Conservation (phyloP, 2,329 filamentous ascomycete species). For the Xylariaceae sp. region DNA sequence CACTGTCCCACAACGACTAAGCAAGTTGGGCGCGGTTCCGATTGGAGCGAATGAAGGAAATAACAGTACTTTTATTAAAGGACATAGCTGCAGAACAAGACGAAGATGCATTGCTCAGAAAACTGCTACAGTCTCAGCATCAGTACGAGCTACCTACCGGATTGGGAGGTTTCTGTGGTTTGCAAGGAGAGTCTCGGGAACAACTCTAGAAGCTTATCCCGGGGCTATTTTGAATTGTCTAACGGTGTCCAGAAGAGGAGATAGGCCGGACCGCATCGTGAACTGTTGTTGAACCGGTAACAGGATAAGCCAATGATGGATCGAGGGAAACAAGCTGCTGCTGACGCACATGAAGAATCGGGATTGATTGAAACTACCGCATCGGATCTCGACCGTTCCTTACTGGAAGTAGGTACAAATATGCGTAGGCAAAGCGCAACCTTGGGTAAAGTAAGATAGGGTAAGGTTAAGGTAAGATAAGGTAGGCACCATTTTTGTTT, state of each 20-base stretch:
- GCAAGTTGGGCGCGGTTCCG: background rate
- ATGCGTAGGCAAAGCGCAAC: background rate
- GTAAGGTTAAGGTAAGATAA: background rate
- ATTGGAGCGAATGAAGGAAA: background rate
- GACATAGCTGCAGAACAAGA: background rate
- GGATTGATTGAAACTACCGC: background rate
- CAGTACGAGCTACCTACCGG: background rate
- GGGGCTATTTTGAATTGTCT: background rate
- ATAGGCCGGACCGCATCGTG: background rate
- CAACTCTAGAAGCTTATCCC: background rate
- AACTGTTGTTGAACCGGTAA: background rate
- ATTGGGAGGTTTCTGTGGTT: background rate
- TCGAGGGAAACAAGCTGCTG: background rate
- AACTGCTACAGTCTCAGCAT: background rate
- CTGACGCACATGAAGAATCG: background rate
- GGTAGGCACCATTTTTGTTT: background rate
- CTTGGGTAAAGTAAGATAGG: too few relatives aligned
- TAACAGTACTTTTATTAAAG: background rate
- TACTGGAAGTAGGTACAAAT: background rate
- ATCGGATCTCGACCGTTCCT: background rate
- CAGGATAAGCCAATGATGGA: background rate
- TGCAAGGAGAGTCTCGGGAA: background rate
- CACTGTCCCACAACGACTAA: conserved; percentile 3
- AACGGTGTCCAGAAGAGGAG: background rate
- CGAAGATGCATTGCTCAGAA: background rate